Evolutionary conservation across 345 rosid species (phyloP).

Genomic region (Camelina sativa): DNA sequence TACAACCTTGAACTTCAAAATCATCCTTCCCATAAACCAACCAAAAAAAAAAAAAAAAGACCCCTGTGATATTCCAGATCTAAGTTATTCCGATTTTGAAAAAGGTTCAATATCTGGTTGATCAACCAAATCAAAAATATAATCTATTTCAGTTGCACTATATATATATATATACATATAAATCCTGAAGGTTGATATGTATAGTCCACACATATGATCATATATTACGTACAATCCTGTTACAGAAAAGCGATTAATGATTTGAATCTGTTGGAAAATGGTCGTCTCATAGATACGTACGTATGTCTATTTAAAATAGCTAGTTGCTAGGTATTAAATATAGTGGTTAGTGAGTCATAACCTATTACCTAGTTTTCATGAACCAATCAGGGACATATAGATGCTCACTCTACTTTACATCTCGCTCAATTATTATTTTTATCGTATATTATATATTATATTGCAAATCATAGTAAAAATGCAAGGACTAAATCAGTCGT

Average conservation of each 20-base stretch:
- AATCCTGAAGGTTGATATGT: background rate
- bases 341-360: slow-evolving; percentile 47
- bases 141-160: background rate
- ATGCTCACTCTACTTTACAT: slow-evolving; percentile 37
- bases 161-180: background rate
- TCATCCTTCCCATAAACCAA: background rate
- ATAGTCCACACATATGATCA: background rate
- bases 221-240: background rate
- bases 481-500: slow-evolving; percentile 27
- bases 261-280: background rate
- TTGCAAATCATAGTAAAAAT: slow-evolving; percentile 27
- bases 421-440: slow-evolving; percentile 25
- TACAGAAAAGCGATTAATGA: background rate
- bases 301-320: background rate
- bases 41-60: background rate
- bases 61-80: background rate
- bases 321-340: background rate
- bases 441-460: slow-evolving; percentile 31
- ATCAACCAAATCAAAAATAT: slow-evolving; percentile 5
- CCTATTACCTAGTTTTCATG: slow-evolving; percentile 44
- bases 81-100: background rate
- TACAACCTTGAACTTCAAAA: slow-evolving; percentile 25
- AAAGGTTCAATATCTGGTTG: slow-evolving; percentile 3
- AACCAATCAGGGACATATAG: slow-evolving; percentile 38
- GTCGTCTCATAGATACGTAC: slow-evolving; percentile 1